These are phyloP conservation scores for Metschnikowia noctiluminum DNA, from an alignment of 805 yeast species.

Conservation along the genomic window DNA sequence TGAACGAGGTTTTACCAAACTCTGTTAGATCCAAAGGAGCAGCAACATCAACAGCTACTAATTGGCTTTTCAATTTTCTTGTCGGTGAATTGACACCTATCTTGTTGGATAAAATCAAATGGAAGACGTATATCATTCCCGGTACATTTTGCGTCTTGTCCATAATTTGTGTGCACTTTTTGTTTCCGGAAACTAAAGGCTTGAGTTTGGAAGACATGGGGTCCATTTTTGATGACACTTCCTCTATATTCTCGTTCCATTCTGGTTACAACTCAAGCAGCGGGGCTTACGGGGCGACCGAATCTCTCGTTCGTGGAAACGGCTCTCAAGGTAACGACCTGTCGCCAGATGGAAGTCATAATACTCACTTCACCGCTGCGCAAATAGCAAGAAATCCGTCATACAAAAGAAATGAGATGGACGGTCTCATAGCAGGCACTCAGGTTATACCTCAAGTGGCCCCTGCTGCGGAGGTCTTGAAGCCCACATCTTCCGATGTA, in stretches of 20 bases:
- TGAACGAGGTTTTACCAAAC: conserved; percentile 83
- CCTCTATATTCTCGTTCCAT: conserved; percentile 42
- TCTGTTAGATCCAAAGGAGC: conserved; percentile 87
- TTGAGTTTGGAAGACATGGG: conserved; percentile 90
- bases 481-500: conserved; percentile 17
- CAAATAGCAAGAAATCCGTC: conserved; percentile 42
- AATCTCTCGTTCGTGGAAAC: conserved; percentile 9
- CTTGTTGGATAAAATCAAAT: conserved; percentile 67
- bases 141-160: conserved; percentile 75
- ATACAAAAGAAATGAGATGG: conserved; percentile 29
- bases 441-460: conserved; percentile 18
- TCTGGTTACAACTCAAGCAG: conserved; percentile 22
- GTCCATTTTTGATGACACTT: conserved; percentile 68
- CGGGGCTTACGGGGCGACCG: conserved; percentile 14
- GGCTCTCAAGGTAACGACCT: conserved; percentile 5
- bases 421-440: conserved; percentile 30
- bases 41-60: conserved; percentile 84
- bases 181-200: conserved; percentile 91
- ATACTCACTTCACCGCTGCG: conserved; percentile 30
- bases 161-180: conserved; percentile 63
- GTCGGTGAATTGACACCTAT: conserved; percentile 93
- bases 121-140: conserved; percentile 82
- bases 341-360: conserved; percentile 3
- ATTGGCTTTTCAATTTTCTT: conserved; percentile 89
- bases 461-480: conserved; percentile 9